A percentile compares a stretch with the other conserved stretches of the same genome.
These are phyloP conservation scores for Metschnikowia kunwiensis DNA, from an alignment of 805 yeast species.

Conservation along the genomic window DNA sequence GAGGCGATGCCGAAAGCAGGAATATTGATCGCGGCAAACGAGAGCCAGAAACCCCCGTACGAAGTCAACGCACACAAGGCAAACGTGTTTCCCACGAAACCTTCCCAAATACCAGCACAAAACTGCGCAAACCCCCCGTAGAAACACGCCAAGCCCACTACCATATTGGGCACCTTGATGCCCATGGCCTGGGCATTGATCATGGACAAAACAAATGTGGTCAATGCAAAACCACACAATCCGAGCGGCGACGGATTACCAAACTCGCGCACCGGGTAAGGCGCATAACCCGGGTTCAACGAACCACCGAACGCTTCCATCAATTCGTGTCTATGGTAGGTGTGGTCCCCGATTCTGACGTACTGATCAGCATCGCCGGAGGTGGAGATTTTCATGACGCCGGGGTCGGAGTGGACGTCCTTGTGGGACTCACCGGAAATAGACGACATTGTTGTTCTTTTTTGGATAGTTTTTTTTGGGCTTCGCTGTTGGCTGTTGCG, in stretches of 20 bases:
- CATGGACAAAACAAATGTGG: conserved; percentile 22
- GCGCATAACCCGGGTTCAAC: conserved; percentile 32
- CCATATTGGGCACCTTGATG: conserved; percentile 14
- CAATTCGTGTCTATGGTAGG: conserved; percentile 32
- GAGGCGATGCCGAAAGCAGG: conserved; percentile 56
- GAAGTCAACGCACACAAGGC: conserved; percentile 20
- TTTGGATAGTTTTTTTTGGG: too few relatives aligned
- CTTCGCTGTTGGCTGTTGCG: background rate
- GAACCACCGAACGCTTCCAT: conserved; percentile 39
- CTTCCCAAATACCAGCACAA: conserved; percentile 22
- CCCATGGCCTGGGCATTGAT: conserved; percentile 22
- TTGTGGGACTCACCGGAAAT: conserved; percentile 15
- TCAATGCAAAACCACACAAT: conserved; percentile 20
- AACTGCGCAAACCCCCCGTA: conserved; percentile 22
- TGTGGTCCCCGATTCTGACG: conserved; percentile 29
- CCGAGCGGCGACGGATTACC: conserved; percentile 30
- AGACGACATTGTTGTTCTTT: too few relatives aligned
- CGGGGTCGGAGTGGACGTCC: conserved; percentile 9
- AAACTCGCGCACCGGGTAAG: conserved; percentile 50
- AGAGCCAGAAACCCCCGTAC: conserved; percentile 66
- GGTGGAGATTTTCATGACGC: conserved; percentile 26
- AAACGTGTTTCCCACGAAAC: conserved; percentile 20
- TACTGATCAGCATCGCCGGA: conserved; percentile 34
- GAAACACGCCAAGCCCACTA: conserved; percentile 20
- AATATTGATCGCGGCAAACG: conserved; percentile 57